Evolutionary conservation across 192 early-diverging fungal species (phyloP).

Genomic region (Radiomyces spectabilis): DNA sequence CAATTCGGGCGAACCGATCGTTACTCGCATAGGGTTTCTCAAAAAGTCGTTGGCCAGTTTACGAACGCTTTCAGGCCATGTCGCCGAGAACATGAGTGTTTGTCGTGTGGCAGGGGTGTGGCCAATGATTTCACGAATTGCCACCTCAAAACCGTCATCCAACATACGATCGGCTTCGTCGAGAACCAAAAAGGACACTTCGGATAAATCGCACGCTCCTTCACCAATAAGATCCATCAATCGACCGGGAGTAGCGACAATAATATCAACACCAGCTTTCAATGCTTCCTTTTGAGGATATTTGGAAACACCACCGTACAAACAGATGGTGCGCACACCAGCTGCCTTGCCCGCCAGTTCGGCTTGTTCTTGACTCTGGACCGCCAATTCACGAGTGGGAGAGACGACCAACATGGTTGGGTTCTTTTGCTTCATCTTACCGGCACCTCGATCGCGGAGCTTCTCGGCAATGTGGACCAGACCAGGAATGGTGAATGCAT

Average conservation of each 20-base stretch:
- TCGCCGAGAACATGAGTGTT: conserved; percentile 94
- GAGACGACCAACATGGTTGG: conserved; percentile 82
- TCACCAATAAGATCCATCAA: conserved; percentile 89
- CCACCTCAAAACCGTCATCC: conserved; percentile 89
- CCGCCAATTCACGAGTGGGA: conserved; percentile 93
- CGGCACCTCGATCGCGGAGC: conserved; percentile 34
- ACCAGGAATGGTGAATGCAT: conserved; percentile 90
- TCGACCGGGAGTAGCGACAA: conserved; percentile 95
- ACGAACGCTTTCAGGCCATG: conserved; percentile 88
- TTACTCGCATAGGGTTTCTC: conserved; percentile 68
- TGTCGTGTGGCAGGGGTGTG: conserved; percentile 73
- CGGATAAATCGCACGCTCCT: conserved; percentile 65
- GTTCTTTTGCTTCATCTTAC: conserved; percentile 37
- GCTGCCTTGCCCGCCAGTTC: conserved; percentile 58
- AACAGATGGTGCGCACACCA: conserved; percentile 61
- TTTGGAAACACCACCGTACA: conserved; percentile 92
- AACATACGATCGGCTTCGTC: conserved; percentile 99
- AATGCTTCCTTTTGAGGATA: conserved; percentile 50
- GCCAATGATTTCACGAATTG: conserved; percentile 77
- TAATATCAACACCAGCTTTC: conserved; percentile 54
- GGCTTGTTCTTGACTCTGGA: conserved; percentile 90
- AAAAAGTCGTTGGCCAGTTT: conserved; percentile 81
- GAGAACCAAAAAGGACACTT: conserved; percentile 83
- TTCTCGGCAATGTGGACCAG: conserved; percentile 77
- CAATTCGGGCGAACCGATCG: conserved; percentile 84